Conservation (phyloP, 441 rosid species). For the Dalechampia spathulata region DNA sequence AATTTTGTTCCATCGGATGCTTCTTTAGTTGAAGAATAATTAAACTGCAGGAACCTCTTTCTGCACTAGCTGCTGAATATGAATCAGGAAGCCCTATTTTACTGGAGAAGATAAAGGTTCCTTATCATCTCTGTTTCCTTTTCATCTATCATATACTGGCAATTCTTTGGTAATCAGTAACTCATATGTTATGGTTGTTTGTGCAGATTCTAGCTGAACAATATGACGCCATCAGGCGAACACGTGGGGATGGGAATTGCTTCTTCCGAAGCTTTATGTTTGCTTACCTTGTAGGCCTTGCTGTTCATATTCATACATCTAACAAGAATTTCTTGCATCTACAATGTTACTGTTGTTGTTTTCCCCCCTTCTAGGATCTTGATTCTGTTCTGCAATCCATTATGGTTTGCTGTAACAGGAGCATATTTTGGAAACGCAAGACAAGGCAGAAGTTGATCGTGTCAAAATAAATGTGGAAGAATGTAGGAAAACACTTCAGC, state of each 20-base stretch:
- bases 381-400: neutral
- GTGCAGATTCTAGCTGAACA: slow-evolving; percentile 49
- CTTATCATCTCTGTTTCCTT: neutral
- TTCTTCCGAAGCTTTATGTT: slow-evolving; percentile 90
- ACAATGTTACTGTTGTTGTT: too few species aligned
- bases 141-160: neutral
- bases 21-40: neutral
- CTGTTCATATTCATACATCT: neutral
- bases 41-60: slow-evolving; percentile 60
- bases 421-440: slow-evolving; percentile 68
- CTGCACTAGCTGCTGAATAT: slow-evolving; percentile 61
- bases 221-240: slow-evolving; percentile 67
- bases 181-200: neutral
- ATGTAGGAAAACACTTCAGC: slow-evolving; percentile 72
- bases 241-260: slow-evolving; percentile 95
- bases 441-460: slow-evolving; percentile 66
- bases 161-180: neutral
- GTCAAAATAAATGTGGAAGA: slow-evolving; percentile 68
- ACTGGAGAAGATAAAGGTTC: slow-evolving; percentile 79
- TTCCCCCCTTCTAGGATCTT: slow-evolving; percentile 3
- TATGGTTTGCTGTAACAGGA: slow-evolving; percentile 35
- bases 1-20: neutral
- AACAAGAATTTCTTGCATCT: neutral
- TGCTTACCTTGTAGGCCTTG: slow-evolving; percentile 64
- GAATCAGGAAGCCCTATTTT: slow-evolving; percentile 77